Percentiles rank a stretch among this genome's conserved stretches.
These are phyloP conservation scores for Eucalyptus grandis DNA, from an alignment of 345 rosid species.

Conservation along the genomic window DNA sequence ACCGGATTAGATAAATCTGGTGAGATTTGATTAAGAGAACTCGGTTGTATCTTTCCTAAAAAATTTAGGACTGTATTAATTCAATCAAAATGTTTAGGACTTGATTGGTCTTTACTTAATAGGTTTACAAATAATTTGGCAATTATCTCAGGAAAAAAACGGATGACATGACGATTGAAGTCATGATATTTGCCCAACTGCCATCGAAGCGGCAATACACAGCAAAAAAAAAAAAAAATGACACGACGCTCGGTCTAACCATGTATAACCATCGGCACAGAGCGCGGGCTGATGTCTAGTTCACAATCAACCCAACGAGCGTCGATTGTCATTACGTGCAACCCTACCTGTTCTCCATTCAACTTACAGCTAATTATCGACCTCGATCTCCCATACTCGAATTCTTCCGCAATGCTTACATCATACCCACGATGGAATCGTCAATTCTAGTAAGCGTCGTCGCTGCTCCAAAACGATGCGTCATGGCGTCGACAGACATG, in stretches of 20 bases:
- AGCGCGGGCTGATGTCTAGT: neutral
- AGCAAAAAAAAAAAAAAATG: neutral
- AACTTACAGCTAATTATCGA: neutral
- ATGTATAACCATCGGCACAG: neutral
- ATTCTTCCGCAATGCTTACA: neutral
- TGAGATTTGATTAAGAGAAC: neutral
- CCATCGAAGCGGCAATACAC: neutral
- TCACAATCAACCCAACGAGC: neutral
- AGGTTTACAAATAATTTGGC: neutral
- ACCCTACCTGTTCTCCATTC: neutral
- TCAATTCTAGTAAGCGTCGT: neutral
- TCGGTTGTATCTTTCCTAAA: neutral
- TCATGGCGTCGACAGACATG: neutral
- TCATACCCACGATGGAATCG: neutral
- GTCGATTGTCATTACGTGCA: neutral
- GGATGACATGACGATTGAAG: rapidly evolving
- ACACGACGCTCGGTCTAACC: neutral
- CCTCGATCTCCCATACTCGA: neutral
- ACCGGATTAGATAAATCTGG: rapidly evolving
- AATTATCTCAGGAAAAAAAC: neutral
- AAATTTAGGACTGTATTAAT: rapidly evolving
- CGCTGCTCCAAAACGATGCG: neutral
- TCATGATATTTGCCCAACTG: neutral
- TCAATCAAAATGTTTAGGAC: neutral
- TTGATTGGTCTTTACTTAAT: neutral